Percentiles rank a stretch among this genome's conserved stretches.
phyloP scores from a whole-genome alignment of 768 basidiomycete genomes.

The Lactifluus hygrophoroides region DNA sequence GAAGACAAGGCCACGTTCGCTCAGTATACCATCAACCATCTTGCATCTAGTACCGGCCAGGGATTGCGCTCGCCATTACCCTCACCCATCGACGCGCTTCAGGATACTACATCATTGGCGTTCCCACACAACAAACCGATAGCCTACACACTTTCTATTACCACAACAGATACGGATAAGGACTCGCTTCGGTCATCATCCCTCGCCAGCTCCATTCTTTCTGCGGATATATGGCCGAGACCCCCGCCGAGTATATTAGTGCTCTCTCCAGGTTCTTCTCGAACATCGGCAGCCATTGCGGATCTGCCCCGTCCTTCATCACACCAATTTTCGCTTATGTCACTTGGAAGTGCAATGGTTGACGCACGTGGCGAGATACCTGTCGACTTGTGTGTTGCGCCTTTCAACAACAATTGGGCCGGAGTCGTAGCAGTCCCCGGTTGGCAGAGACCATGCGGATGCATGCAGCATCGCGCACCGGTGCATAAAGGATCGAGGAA shows the following conservation, averaged over 20 bases:
- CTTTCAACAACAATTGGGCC: neutral
- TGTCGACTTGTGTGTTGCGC: slow-evolving; percentile 4
- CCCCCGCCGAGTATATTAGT: neutral
- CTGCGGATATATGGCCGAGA: slow-evolving; percentile 8
- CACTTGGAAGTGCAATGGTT: slow-evolving; percentile 10
- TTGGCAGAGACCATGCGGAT: neutral
- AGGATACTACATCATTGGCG: neutral
- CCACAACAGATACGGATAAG: neutral
- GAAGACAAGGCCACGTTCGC: slow-evolving; percentile 11
- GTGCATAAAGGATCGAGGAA: slow-evolving; percentile 1
- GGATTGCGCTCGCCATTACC: slow-evolving; percentile 10
- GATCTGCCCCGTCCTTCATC: slow-evolving; percentile 5
- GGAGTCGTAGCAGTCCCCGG: neutral
- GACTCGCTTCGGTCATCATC: slow-evolving; percentile 10
- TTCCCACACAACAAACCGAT: neutral
- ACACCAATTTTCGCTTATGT: slow-evolving; percentile 4
- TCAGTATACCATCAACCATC: slow-evolving; percentile 8
- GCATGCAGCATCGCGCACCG: neutral
- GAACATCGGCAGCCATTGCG: neutral
- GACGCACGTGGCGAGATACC: slow-evolving; percentile 16
- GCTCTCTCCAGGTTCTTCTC: neutral
- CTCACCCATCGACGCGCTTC: neutral
- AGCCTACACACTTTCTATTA: neutral
- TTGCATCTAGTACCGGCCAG: slow-evolving; percentile 10
- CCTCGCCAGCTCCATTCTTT: slow-evolving; percentile 1